Evolutionary conservation across 2,329 filamentous ascomycete species (phyloP), one percentile per base, ranked within the genome.

Genomic region (Fusarium luffae): DNA sequence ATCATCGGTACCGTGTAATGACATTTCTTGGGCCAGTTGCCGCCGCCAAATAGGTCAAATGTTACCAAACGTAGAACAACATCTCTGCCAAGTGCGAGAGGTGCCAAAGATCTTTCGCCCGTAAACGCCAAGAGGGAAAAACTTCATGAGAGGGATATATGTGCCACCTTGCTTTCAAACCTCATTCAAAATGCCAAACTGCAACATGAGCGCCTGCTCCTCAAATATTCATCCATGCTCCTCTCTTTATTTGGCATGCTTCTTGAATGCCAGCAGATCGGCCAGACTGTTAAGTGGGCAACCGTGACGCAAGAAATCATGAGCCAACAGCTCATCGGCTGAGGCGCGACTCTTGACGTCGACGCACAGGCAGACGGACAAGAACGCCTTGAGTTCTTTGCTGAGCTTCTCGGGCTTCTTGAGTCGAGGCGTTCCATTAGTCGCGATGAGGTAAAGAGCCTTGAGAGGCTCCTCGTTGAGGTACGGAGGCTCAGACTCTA

Each of bases 401-500:
- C 93, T 97, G 65, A 98, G 88, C 84, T 97, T 97, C 83, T 99
- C 95, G 2, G 96, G 95, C 83, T 98, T 97, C 92, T 99, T 99
- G 69, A 99, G 88, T 61, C 94, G 90, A 23, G 96, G 96, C 5
- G 96, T 98, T 72, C 96, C 96, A 82, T 98, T 98, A 59, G 96
- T 99, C 49, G 96, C 96, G 78, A 99, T 99, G 67, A 99, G 88
- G 80, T 97, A 99, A 48, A 99, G 87, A 10, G 96, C 96, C 85
- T 98, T 98, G 59, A 99, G 88, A 0, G 96, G 96, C 81, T 98
- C 95, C 82, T 98, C 96, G 82, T 98, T 98, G 40, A 98, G 88
- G 80, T 99, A 99, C 1, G 96, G 96, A 8, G 96, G 96, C 81
- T 99, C 96, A 19, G 93, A 97, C 80, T 99, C 96, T 77, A 98